phyloP scores from a whole-genome alignment of 192 early-diverging fungal genomes.

The Linderina pennispora region DNA sequence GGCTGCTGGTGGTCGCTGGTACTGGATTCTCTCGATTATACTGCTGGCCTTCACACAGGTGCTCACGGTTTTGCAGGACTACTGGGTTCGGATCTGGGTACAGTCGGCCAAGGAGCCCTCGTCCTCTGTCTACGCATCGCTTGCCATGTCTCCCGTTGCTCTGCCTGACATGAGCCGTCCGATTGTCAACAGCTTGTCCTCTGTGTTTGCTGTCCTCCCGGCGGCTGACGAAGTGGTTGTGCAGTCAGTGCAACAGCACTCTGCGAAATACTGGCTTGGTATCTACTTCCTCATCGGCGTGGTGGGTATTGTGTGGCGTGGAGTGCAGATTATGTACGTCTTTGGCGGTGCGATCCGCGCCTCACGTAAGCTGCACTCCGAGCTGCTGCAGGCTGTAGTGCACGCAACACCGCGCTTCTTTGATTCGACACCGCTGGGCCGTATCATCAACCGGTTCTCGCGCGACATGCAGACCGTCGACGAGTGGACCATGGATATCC shows the following conservation, averaged over 20 bases:
- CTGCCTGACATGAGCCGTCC: not conserved
- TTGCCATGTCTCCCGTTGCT: no score
- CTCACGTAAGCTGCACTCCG: slow-evolving; percentile 52
- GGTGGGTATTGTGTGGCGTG: slow-evolving; percentile 25
- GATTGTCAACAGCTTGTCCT: not conserved
- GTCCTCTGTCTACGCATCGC: no score
- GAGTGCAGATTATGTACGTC: slow-evolving; percentile 38
- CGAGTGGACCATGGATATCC: slow-evolving; percentile 47
- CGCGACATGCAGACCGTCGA: slow-evolving; percentile 81
- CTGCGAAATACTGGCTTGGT: slow-evolving; percentile 58
- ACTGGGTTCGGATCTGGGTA: slow-evolving; percentile 62
- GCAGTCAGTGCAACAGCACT: slow-evolving; percentile 2
- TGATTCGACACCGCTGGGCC: slow-evolving; percentile 78
- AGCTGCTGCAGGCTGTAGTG: slow-evolving; percentile 51
- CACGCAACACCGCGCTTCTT: slow-evolving; percentile 78
- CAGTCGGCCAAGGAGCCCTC: slow-evolving; percentile 21
- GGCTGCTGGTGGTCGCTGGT: slow-evolving; percentile 54
- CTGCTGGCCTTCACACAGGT: slow-evolving; percentile 46
- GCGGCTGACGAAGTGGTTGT: not conserved
- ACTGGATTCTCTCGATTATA: slow-evolving; percentile 49
- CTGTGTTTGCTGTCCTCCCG: not conserved
- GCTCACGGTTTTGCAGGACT: slow-evolving; percentile 49
- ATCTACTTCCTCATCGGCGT: slow-evolving; percentile 58
- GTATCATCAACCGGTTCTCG: slow-evolving; percentile 81
- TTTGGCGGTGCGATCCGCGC: slow-evolving; percentile 51